These are phyloP conservation scores for Conticribra weissflogii DNA, from an alignment of 108 stramenopile species.

Conservation along the genomic window DNA sequence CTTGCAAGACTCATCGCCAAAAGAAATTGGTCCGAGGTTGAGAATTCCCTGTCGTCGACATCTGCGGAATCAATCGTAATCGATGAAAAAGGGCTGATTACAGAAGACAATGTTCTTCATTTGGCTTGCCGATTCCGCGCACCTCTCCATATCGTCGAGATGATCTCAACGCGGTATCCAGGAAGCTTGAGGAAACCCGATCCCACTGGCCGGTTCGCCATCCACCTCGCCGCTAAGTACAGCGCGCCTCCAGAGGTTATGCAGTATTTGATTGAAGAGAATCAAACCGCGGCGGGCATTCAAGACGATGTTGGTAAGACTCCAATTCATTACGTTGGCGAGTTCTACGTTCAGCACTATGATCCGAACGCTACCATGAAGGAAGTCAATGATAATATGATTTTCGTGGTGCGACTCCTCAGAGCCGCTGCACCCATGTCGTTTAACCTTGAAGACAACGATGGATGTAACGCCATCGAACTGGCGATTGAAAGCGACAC, in stretches of 20 bases:
- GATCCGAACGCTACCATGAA: not conserved
- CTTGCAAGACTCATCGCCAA: slow-evolving; percentile 24
- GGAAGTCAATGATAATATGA: slow-evolving; percentile 27
- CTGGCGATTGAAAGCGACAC: slow-evolving; percentile 38
- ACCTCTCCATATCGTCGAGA: slow-evolving; percentile 23
- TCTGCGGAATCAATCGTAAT: slow-evolving; percentile 28
- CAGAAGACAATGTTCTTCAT: slow-evolving; percentile 32
- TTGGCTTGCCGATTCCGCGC: slow-evolving; percentile 34
- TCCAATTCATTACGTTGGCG: slow-evolving; percentile 51
- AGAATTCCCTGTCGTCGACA: slow-evolving; percentile 6
- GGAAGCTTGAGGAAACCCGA: slow-evolving; percentile 31
- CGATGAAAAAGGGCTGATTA: slow-evolving; percentile 22
- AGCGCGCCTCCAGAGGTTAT: slow-evolving; percentile 43
- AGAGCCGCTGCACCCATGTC: slow-evolving; percentile 27
- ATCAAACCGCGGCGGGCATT: slow-evolving; percentile 37
- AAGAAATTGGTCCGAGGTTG: slow-evolving; percentile 30
- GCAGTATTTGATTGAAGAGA: slow-evolving; percentile 25
- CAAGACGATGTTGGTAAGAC: slow-evolving; percentile 45
- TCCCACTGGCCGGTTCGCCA: slow-evolving; percentile 32
- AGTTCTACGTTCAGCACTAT: slow-evolving; percentile 35
- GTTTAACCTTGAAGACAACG: slow-evolving; percentile 48
- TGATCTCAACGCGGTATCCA: slow-evolving; percentile 27
- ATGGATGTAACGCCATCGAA: slow-evolving; percentile 48
- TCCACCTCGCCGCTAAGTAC: slow-evolving; percentile 48
- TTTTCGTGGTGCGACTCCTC: slow-evolving; percentile 36